A percentile compares a stretch with the other conserved stretches of the same genome.
Conservation (phyloP, 768 basidiomycete genomes). For the Botryobasidium botryosum region DNA sequence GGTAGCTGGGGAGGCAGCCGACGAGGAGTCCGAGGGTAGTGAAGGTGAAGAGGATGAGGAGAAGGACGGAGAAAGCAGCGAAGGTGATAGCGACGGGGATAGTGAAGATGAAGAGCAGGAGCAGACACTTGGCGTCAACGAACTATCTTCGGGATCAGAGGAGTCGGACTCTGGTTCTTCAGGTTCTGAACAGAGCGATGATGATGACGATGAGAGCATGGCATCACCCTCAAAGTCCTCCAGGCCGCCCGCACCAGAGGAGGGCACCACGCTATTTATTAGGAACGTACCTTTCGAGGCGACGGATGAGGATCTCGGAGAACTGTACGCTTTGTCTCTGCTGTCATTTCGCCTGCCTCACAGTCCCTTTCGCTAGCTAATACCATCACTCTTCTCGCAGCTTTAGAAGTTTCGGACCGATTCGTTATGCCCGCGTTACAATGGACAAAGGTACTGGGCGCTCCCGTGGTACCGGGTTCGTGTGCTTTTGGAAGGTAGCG, state of each 20-base stretch:
- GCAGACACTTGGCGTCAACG: too few species aligned
- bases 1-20: constrained; percentile 24
- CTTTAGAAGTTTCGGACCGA: constrained; percentile 79
- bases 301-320: constrained; percentile 82
- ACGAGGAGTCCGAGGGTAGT: constrained; percentile 18
- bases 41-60: constrained; percentile 19
- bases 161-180: too few species aligned
- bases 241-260: constrained; percentile 64
- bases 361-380: neutral
- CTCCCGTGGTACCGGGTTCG: constrained; percentile 90
- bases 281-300: constrained; percentile 86
- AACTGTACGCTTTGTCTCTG: constrained; percentile 38
- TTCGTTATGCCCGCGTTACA: constrained; percentile 86
- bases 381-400: constrained; percentile 24
- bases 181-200: constrained; percentile 3
- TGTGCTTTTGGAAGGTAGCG: constrained; percentile 88
- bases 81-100: constrained; percentile 26
- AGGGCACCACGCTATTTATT: constrained; percentile 84
- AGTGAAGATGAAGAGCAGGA: constrained; percentile 23
- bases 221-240: constrained; percentile 35
- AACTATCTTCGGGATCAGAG: too few species aligned
- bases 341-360: neutral
- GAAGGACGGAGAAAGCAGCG: constrained; percentile 14
- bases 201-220: constrained; percentile 22
- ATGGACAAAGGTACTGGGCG: constrained; percentile 69